These are phyloP conservation scores for Populus davidiana DNA, from an alignment of 345 rosid genomes.

Conservation along the genomic window DNA sequence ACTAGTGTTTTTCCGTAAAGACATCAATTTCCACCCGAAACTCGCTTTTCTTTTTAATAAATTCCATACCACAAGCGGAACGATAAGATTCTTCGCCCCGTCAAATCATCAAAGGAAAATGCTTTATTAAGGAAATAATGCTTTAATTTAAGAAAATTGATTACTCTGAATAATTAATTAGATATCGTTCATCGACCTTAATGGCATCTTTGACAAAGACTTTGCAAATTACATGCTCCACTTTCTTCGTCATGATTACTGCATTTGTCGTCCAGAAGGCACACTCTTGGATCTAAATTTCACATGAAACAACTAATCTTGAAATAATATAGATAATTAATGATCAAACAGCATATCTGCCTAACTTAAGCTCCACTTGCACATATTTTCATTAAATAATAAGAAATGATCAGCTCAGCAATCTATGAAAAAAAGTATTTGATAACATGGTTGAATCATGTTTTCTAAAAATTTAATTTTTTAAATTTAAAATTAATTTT, in stretches of 20 bases:
- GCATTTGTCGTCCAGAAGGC: not conserved
- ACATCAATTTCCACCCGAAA: no score
- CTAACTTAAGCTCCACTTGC: not conserved
- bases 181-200: not conserved
- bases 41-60: not conserved
- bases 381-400: not conserved
- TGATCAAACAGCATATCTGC: not conserved
- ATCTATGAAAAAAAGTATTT: no score
- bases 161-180: no score
- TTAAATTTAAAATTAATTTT: no score
- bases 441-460: accelerated
- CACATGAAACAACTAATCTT: not conserved
- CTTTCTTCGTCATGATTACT: not conserved
- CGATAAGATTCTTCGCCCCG: not conserved
- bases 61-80: not conserved
- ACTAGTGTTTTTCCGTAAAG: no score
- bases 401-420: not conserved
- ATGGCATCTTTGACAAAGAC: not conserved
- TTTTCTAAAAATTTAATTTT: no score
- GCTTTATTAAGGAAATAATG: not conserved
- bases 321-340: not conserved
- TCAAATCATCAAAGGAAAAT: not conserved
- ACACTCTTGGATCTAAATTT: not conserved
- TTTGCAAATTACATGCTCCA: not conserved
- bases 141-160: no score